Evolutionary conservation across 768 basidiomycete genomes (phyloP).

Genomic region (Pseudohyphozyma bogoriensis): DNA sequence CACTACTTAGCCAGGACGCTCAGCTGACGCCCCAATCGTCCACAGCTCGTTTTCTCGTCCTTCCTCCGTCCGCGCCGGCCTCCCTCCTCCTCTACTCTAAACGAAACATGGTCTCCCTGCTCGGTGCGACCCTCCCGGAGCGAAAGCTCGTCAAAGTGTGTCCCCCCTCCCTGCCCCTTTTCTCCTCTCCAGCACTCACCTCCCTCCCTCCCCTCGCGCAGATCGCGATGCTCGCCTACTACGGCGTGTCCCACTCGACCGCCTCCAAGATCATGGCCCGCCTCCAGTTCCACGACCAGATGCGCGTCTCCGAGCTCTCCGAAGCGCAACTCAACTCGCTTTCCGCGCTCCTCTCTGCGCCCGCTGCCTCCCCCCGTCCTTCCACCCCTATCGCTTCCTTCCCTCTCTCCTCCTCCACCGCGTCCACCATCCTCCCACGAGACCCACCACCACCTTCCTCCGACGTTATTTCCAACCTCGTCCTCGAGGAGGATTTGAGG

Average conservation of each 20-base stretch:
- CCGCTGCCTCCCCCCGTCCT: conserved; percentile 59
- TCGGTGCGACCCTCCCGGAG: conserved; percentile 74
- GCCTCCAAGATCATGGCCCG: conserved; percentile 79
- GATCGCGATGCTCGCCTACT: conserved; percentile 84
- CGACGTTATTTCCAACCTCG: conserved; percentile 63
- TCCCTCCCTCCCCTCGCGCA: conserved; percentile 37
- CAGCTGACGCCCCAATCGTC: too few relatives aligned
- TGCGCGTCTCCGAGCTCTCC: conserved; percentile 69
- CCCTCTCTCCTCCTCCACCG: conserved; percentile 35
- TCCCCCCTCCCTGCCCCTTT: conserved; percentile 2
- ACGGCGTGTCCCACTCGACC: conserved; percentile 69
- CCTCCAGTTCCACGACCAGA: conserved; percentile 77
- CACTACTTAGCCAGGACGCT: too few relatives aligned
- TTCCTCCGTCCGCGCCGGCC: neutral
- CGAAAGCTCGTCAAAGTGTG: conserved; percentile 63
- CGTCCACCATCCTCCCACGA: conserved; percentile 31
- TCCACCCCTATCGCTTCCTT: conserved; percentile 43
- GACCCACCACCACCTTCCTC: conserved; percentile 4
- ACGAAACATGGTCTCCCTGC: conserved; percentile 46
- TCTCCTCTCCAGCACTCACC: neutral
- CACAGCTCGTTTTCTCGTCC: too few relatives aligned
- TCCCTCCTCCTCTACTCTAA: neutral
- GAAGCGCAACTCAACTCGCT: conserved; percentile 80
- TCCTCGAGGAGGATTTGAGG: conserved; percentile 78
- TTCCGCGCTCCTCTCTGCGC: conserved; percentile 89